Base-by-base conservation (phyloP, 257 asterid species). In the Thymus quinquecostatus region DNA sequence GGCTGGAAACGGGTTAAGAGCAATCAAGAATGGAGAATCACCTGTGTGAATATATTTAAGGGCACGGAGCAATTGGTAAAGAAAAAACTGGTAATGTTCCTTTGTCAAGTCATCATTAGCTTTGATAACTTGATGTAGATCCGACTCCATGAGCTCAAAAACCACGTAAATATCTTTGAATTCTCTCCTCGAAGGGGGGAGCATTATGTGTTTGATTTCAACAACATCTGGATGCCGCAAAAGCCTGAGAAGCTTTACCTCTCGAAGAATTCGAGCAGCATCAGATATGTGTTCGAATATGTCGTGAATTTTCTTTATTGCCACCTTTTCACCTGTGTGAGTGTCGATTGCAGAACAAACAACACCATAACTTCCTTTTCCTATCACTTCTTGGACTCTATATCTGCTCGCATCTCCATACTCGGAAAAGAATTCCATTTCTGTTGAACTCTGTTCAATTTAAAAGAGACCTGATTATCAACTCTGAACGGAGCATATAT, bases 71-170 rank as follows among this genome's bases (percentile, higher is more conserved):
- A 91, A 78, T 84, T 89, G 95, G 75, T 91, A 91, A 10, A 89
- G 96, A 73, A 91, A 91, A 80, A 91, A 87, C 68, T 87, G 95
- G 77, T 86, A 86, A 67, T 87, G 96, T 44, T 89, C 96, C 73
- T 81, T 79, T 27, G 96, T 91, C 85, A 89, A 83, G 78, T 89
- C 97, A 80, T 91, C 95, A 67, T 91, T 91, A 69, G 97, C 96
- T 85, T 91, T 91, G 79, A 89, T 91, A 68, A 91, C 95, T 82
- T 89, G 97, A 77, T 91, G 97, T 44, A 91, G 88, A 82, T 93
- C 98, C 2, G 96, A 77, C n/a, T 93, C 97, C 97, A 92, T 90
- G 57, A 88, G 88, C 92, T 88, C 97, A 77, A 91, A 91, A 78
- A 90, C 97, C 68, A 90, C 96, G 67, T 83, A 88, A 54, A 90